Base-by-base conservation (phyloP, 495 filamentous ascomycete genomes). In the Thermothielavioides terrestris region DNA sequence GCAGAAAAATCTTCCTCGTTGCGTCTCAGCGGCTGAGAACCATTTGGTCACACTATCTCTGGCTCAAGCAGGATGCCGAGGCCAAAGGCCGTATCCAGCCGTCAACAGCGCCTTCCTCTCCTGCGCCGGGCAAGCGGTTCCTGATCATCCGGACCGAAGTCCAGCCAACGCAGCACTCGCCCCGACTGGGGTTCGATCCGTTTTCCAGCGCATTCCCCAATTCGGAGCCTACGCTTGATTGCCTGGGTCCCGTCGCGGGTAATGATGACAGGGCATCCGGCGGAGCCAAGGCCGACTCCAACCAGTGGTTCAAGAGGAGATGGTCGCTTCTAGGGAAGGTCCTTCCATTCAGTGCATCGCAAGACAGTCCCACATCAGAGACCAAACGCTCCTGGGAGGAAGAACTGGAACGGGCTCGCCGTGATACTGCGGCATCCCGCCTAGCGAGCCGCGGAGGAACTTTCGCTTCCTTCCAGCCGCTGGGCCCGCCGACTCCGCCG, bases 111-210 rank as follows among this genome's bases (percentile, higher is more conserved):
- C 86, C 92, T 26, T 90, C 84, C 41, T 83, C 83, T 54, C 92
- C 92, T 4, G 89, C 89, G 2, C 92, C 94, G n/a, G 84, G 86
- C 34, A 86, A 92, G 41, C 77, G 89, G 46, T 85, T 98, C 46
- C 77, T 95, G 46, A 97, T 98, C 58, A 87, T 96, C 44, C 81
- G 89, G 46, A 92, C 86, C 55, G 92, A 98, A 60, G 69, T 82
- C 42, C 79, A 80, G 45, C 61, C 77, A 25, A 56, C 67, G 9
- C 77, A 82, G 27, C 75, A 76, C 14, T 62, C 66, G 18, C 59
- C 75, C 3, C 53, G 64, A 20, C 48, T 67, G 6, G 64, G 59
- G 6, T 75, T 77, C 41, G 70, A 73, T 50, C 60, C 67, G 14
- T 65, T 69, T 36, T 53, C 61, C 4, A 59, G 42, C 45, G 23